Evolutionary conservation across 345 rosid genomes (phyloP), one percentile per base, ranked within the genome.

Genomic region (Gossypium mustelinum): DNA sequence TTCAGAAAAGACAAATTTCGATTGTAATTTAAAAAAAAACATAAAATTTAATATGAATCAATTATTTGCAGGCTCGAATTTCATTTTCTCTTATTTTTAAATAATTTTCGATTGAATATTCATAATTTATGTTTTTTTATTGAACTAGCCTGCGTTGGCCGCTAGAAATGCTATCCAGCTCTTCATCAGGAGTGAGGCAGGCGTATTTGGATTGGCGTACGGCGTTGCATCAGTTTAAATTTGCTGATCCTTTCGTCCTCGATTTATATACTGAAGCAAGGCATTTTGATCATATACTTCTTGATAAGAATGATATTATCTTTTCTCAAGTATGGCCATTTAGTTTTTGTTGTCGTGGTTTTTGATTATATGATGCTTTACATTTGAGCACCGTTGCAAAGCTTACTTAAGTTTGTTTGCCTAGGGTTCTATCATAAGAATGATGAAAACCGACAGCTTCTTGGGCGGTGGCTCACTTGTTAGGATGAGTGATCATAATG

Each of bases 91-190:
- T 51, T 17, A 50, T 50, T 48, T 50, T 4, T 68, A 16, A 3
- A 14, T 68, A 50, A 68, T 3, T 14, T 69, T 27, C 1, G 9
- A 29, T 27, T 29, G 16, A n/a, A 70, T 18, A 2, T 68, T 45
- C 6, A 22, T 22, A 39, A 68, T 60, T 20, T 9, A 5, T 59
- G 24, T 74, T 17, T 68, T 68, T 27, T 72, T 9, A 2, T 56
- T 73, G 67, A 47, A 41, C 51, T 47, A 87, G 94, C 75, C 81
- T 84, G 73, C 84, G 78, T 11, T 88, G 89, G 89, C 90, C 90
- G 2, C 75, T 64, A 65, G 83, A 64, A 59, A 60, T 41, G 25
- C 72, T 68, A 58, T 22, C 73, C 27, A 70, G 55, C 66, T 74
- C 77, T 47, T 73, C 78, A 3, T 58, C 82, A 52, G 83, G 86